A percentile compares a stretch with the other conserved stretches of the same genome.
Conservation (phyloP, 1,284 basidiomycete species). For the Trametes sp. region DNA sequence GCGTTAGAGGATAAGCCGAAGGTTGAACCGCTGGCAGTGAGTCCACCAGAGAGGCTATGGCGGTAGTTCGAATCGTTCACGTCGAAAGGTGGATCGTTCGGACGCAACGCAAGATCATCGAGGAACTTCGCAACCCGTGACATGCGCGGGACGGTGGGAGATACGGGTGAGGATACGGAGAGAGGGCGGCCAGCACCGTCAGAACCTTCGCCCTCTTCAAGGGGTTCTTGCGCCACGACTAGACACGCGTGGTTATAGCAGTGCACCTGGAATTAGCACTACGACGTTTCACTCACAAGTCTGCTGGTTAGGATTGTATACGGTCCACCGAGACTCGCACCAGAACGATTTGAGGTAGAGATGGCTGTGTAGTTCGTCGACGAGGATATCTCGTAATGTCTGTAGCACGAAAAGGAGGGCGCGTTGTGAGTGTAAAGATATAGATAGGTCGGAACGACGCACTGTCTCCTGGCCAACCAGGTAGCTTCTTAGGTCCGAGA, state of each 20-base stretch:
- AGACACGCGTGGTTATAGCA: not conserved
- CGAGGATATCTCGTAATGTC: conserved; percentile 90
- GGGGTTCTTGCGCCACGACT: conserved; percentile 38
- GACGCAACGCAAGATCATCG: conserved; percentile 72
- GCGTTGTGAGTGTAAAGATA: too few relatives aligned
- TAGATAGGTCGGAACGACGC: too few relatives aligned
- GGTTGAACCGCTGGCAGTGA: conserved; percentile 30
- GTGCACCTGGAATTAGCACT: not conserved
- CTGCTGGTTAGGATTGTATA: conserved; percentile 85
- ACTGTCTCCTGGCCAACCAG: conserved; percentile 89
- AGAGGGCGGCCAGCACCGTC: conserved; percentile 15
- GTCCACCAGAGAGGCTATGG: conserved; percentile 37
- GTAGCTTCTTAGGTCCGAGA: conserved; percentile 90
- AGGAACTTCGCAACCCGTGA: conserved; percentile 72
- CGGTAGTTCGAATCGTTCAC: conserved; percentile 62
- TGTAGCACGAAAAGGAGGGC: conserved; percentile 42
- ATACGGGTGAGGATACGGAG: conserved; percentile 45
- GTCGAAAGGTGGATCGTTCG: conserved; percentile 84
- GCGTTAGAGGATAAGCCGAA: conserved; percentile 27
- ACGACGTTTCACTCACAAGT: conserved; percentile 58
- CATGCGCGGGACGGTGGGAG: conserved; percentile 42
- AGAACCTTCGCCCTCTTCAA: conserved; percentile 64
- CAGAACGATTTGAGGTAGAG: conserved; percentile 98
- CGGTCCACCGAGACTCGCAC: conserved; percentile 92
- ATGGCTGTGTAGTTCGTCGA: conserved; percentile 97